Percentiles rank a stretch among this genome's conserved stretches.
Conservation (phyloP, 2,329 filamentous ascomycete genomes). For the Sordariomycetes sp. region DNA sequence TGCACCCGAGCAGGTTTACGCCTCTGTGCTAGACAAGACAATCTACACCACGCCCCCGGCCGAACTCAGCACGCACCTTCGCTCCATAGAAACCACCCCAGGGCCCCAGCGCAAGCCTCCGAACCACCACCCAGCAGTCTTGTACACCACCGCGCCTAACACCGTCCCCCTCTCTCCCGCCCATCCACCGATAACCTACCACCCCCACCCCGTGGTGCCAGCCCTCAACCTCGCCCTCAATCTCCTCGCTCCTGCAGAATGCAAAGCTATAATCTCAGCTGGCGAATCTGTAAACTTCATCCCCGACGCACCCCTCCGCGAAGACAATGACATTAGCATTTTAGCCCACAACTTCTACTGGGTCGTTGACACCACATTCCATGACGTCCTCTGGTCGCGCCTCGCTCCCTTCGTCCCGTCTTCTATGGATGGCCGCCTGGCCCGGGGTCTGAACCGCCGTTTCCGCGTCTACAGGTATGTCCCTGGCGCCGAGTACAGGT, state of each 20-base stretch:
- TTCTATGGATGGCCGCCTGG: constrained; percentile 41
- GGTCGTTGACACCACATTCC: constrained; percentile 54
- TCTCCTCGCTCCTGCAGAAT: constrained; percentile 51
- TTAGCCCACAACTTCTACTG: constrained; percentile 67
- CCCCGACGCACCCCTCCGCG: constrained; percentile 55
- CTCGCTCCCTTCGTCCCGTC: constrained; percentile 47
- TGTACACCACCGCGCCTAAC: constrained; percentile 50
- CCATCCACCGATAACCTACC: constrained; percentile 35
- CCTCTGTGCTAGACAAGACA: constrained; percentile 46
- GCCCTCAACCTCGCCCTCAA: constrained; percentile 49
- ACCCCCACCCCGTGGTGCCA: constrained; percentile 52
- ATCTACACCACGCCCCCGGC: constrained; percentile 32
- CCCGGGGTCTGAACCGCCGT: constrained; percentile 55
- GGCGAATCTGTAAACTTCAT: constrained; percentile 56
- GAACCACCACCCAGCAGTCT: constrained; percentile 55
- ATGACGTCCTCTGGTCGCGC: constrained; percentile 51
- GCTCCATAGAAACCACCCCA: constrained; percentile 50
- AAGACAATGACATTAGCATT: constrained; percentile 54
- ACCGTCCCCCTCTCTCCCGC: constrained; percentile 38
- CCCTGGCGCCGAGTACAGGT: constrained; percentile 60
- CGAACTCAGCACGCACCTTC: constrained; percentile 30
- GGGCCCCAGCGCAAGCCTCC: constrained; percentile 54
- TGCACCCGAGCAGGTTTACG: constrained; percentile 34
- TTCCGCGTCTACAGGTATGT: constrained; percentile 66
- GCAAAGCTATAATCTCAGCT: constrained; percentile 54